phyloP scores from a whole-genome alignment of 768 basidiomycete genomes.

The Pleurotus cornucopiae region DNA sequence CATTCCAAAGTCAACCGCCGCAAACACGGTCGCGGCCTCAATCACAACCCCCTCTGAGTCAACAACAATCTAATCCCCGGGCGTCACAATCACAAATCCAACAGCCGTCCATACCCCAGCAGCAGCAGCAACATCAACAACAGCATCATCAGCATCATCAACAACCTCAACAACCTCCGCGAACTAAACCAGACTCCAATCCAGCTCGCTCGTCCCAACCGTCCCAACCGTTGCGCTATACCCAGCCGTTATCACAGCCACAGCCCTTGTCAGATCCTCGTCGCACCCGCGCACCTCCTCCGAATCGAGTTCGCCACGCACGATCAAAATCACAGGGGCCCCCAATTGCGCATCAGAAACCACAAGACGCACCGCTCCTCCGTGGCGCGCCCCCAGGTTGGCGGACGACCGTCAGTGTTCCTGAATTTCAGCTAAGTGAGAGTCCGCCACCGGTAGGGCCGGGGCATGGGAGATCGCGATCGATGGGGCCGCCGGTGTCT shows the following conservation, averaged over 20 bases:
- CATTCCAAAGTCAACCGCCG: neutral
- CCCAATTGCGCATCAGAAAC: neutral
- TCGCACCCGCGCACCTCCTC: slow-evolving; percentile 15
- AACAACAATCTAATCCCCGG: neutral
- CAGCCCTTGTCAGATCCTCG: slow-evolving; percentile 11
- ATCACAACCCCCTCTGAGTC: neutral
- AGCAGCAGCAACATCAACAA: neutral
- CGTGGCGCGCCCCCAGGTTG: slow-evolving; percentile 7
- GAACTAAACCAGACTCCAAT: neutral
- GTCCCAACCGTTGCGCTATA: neutral
- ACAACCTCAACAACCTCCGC: neutral
- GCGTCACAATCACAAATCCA: neutral
- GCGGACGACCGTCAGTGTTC: neutral
- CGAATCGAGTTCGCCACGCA: slow-evolving; percentile 1
- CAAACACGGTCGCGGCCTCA: neutral
- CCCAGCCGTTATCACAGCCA: neutral
- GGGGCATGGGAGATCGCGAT: neutral
- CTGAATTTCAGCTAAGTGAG: slow-evolving; percentile 2
- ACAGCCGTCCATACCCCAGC: neutral
- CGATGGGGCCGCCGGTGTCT: neutral
- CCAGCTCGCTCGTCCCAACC: neutral
- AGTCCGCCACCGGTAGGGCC: neutral
- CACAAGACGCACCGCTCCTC: neutral
- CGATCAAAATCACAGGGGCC: slow-evolving; percentile 1
- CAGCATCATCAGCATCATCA: neutral